These are phyloP conservation scores for Oryza punctata DNA, from an alignment of 176 grass and related monocot species.

Conservation along the genomic window DNA sequence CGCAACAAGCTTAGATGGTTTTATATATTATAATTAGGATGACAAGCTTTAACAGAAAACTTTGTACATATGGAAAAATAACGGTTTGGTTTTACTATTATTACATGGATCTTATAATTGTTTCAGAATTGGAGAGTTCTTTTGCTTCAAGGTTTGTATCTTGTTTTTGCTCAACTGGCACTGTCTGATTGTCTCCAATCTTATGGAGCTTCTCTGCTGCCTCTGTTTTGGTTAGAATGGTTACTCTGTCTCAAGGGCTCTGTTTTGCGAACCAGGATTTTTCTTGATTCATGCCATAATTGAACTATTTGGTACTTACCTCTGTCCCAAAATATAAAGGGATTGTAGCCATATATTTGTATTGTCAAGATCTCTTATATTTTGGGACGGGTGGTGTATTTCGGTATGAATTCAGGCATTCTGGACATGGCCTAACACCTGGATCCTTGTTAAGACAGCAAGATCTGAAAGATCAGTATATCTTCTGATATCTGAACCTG, in stretches of 20 bases:
- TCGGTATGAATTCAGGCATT: neutral
- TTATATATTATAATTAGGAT: conserved; percentile 39
- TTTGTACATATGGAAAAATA: conserved; percentile 45
- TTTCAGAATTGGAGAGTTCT: conserved; percentile 23
- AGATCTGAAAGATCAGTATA: neutral
- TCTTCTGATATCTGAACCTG: neutral
- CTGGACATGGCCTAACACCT: neutral
- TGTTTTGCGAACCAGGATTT: neutral
- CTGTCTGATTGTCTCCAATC: neutral
- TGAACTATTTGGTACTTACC: neutral
- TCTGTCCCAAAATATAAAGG: no score
- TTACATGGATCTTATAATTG: conserved; percentile 35
- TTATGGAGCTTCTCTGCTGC: neutral
- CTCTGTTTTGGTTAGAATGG: neutral
- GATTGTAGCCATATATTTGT: no score
- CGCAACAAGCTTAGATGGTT: conserved; percentile 34
- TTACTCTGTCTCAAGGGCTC: neutral
- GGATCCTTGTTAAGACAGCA: neutral
- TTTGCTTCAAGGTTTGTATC: conserved; percentile 10
- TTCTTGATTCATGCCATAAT: neutral
- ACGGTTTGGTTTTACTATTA: conserved; percentile 11
- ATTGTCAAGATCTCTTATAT: no score
- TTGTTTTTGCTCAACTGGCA: neutral
- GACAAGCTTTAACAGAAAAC: conserved; percentile 22
- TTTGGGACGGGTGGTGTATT: no score